phyloP scores from a whole-genome alignment of 2,329 filamentous ascomycete genomes.

The Incumbomyces delicatus region DNA sequence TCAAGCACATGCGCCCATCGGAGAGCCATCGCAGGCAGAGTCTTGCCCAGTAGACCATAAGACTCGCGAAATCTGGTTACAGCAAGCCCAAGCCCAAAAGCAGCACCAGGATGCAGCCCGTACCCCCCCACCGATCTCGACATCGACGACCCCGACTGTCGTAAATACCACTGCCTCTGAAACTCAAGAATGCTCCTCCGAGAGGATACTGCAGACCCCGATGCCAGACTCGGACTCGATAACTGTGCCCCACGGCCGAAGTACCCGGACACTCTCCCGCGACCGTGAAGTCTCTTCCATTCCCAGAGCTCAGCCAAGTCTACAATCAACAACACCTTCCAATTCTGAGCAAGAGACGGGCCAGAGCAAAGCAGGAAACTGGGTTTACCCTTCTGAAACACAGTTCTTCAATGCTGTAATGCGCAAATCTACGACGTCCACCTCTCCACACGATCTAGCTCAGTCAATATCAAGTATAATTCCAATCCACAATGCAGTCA shows the following conservation, averaged over 20 bases:
- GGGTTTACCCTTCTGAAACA: conserved; percentile 92
- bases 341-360: conserved; percentile 75
- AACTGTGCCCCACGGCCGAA: conserved; percentile 15
- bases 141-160: conserved; percentile 18
- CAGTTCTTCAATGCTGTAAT: conserved; percentile 98
- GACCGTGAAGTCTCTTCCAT: conserved; percentile 72
- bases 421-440: conserved; percentile 61
- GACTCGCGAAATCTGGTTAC: conserved; percentile 76
- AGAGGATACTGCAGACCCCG: conserved; percentile 22
- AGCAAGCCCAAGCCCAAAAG: conserved; percentile 40
- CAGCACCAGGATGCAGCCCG: conserved; percentile 41
- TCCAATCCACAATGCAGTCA: conserved; percentile 97
- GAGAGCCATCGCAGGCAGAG: conserved; percentile 24
- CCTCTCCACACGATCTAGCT: conserved; percentile 36
- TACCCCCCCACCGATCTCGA: conserved; percentile 24
- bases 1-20: conserved; percentile 26
- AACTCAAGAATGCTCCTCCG: conserved; percentile 18
- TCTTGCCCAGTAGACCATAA: conserved; percentile 85
- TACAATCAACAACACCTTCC: conserved; percentile 37
- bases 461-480: conserved; percentile 56
- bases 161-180: conserved; percentile 9
- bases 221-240: conserved; percentile 9
- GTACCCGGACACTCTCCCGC: conserved; percentile 44
- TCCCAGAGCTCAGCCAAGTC: conserved; percentile 46
- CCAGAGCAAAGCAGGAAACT: conserved; percentile 68